These are phyloP conservation scores for Penicillium daleae DNA, from an alignment of 495 filamentous ascomycete species.

Conservation along the genomic window DNA sequence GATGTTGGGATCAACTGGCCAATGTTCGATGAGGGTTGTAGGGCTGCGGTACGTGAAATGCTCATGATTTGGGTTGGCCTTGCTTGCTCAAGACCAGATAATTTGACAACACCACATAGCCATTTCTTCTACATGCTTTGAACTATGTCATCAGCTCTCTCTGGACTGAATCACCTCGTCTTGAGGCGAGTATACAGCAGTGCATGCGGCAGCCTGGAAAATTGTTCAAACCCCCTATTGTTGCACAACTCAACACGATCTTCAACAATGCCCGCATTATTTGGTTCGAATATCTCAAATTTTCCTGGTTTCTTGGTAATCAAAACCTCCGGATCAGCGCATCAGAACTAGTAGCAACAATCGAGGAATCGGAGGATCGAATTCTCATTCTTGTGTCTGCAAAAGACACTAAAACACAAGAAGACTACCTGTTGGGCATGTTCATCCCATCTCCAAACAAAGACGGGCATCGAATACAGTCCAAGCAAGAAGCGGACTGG, in stretches of 20 bases:
- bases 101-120: not conserved
- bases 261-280: not conserved
- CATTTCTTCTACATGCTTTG: not conserved
- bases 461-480: not conserved
- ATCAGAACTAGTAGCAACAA: not conserved
- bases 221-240: not conserved
- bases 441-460: not conserved
- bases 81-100: not conserved
- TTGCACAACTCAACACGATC: not conserved
- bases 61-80: not conserved
- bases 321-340: not conserved
- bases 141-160: not conserved
- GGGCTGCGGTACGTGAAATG: constrained; percentile 5
- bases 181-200: not conserved
- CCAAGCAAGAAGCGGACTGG: not conserved
- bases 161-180: not conserved
- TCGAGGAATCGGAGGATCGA: not conserved
- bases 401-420: constrained; percentile 1
- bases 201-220: not conserved
- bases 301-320: not conserved
- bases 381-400: constrained; percentile 4
- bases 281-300: not conserved
- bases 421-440: not conserved
- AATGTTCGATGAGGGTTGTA: constrained; percentile 1
- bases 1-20: constrained; percentile 9